Evolutionary conservation across 257 asterid species (phyloP).

Genomic region (Petunia secreta): DNA sequence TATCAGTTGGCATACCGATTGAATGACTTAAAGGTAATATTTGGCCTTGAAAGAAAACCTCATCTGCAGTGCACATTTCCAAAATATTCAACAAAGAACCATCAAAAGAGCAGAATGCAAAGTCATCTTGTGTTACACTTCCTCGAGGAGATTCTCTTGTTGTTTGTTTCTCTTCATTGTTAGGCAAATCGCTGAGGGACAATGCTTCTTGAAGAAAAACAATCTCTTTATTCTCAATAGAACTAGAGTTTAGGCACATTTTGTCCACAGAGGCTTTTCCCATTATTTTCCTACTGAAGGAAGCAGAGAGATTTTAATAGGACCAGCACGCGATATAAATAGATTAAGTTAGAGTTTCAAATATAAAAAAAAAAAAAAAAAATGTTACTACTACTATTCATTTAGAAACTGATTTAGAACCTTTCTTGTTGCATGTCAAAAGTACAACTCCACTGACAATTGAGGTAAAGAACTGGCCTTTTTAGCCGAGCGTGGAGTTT

Average conservation of each 20-base stretch:
- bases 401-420: too few relatives aligned
- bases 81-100: constrained; percentile 32
- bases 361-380: not conserved
- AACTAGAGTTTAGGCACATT: constrained; percentile 2
- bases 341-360: not conserved
- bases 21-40: constrained; percentile 70
- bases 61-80: constrained; percentile 78
- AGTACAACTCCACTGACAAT: not conserved
- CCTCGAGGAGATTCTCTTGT: constrained; percentile 26
- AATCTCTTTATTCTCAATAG: not conserved
- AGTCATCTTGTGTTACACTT: constrained; percentile 49
- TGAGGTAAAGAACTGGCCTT: not conserved
- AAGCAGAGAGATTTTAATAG: not conserved
- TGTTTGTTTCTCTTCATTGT: constrained; percentile 32
- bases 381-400: not conserved
- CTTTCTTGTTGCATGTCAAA: not conserved
- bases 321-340: too few relatives aligned
- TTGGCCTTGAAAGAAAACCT: constrained; percentile 74
- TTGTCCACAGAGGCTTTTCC: not conserved
- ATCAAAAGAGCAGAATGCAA: constrained; percentile 52
- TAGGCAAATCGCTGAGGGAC: constrained; percentile 79
- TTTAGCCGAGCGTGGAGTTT: not conserved
- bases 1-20: constrained; percentile 25
- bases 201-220: constrained; percentile 41
- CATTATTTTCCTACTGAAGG: not conserved